Conservation (phyloP, 495 filamentous ascomycete genomes). For the Aspergillus affinis region DNA sequence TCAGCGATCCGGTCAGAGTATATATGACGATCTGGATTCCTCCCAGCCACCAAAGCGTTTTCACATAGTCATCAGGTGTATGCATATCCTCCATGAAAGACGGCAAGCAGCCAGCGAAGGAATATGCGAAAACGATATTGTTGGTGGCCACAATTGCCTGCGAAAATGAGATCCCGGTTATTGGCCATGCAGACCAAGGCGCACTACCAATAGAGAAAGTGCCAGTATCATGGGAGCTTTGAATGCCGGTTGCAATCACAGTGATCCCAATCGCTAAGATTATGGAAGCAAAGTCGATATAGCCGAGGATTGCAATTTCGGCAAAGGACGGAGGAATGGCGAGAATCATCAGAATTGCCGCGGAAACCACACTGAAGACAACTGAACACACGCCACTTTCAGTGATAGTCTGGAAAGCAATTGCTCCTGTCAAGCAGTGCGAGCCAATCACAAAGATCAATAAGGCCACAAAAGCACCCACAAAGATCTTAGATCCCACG, state of each 20-base stretch:
- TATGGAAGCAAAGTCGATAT: constrained; percentile 64
- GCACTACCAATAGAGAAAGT: constrained; percentile 19
- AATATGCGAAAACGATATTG: constrained; percentile 68
- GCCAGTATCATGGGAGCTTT: constrained; percentile 27
- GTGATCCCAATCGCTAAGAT: constrained; percentile 65
- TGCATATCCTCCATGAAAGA: constrained; percentile 74
- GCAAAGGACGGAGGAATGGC: constrained; percentile 57
- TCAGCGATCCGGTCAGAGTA: constrained; percentile 60
- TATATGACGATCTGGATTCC: constrained; percentile 64
- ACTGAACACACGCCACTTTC: constrained; percentile 60
- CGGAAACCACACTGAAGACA: constrained; percentile 59
- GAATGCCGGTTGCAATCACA: constrained; percentile 62
- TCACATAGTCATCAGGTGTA: constrained; percentile 59
- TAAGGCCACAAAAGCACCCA: constrained; percentile 56
- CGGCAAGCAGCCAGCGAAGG: constrained; percentile 63
- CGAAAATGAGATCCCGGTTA: constrained; percentile 26
- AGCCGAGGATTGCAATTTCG: constrained; percentile 57
- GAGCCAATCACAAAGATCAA: constrained; percentile 68
- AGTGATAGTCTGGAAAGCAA: constrained; percentile 62
- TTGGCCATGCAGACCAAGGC: constrained; percentile 36
- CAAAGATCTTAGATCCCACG: constrained; percentile 29
- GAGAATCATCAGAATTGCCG: constrained; percentile 57
- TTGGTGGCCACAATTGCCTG: constrained; percentile 56
- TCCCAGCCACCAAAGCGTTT: constrained; percentile 59
- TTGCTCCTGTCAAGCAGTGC: constrained; percentile 68